Evolutionary conservation across 805 yeast genomes (phyloP), one percentile per base, ranked within the genome.

Genomic region (Myxozyma melibiosi): DNA sequence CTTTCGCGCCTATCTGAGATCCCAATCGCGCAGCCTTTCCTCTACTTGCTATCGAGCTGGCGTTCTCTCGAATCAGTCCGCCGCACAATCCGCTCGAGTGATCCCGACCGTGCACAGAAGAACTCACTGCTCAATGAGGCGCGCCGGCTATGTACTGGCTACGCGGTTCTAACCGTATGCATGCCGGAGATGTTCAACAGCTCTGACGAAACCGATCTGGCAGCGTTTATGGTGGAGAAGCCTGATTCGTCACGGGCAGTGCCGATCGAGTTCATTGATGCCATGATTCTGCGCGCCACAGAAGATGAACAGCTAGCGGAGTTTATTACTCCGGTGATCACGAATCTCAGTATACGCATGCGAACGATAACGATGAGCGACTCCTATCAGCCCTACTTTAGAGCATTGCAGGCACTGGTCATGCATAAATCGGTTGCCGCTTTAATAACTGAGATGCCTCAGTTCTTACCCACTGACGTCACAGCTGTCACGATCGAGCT

Each of bases 251-350:
- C 49, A 11, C 47, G 50, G 11, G 61, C 67, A 0, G 41, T 66
- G 18, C 67, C 73, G 14, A 47, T 65, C 50, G 84, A 78, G 55
- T 84, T 84, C 58, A 68, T 90, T 52, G 70, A 77, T 2, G 85
- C 82, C 42, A 76, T 88, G 30, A 69, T 87, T 14, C 71, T 75
- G 33, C 76, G 84, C 53, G 80, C 91, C 8, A 75, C 79, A 24
- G 87, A 84, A 54, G 90, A 88, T 66, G 95, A 84, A 1, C 75
- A 84, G 0, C 69, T 85, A 5, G 62, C 80, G 6, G 94, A 85
- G 18, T 75, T 88, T 31, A 70, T 86, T 57, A 79, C 80, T 57
- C 74, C 80, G 4, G 71, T 87, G 22, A 68, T 80, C 43, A 68
- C 70, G 20, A 41, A 61, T 62, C 22, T 70, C 81, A 45, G 76